Base-by-base conservation (phyloP, 495 filamentous ascomycete genomes). In the Lasiosphaeria hispida region DNA sequence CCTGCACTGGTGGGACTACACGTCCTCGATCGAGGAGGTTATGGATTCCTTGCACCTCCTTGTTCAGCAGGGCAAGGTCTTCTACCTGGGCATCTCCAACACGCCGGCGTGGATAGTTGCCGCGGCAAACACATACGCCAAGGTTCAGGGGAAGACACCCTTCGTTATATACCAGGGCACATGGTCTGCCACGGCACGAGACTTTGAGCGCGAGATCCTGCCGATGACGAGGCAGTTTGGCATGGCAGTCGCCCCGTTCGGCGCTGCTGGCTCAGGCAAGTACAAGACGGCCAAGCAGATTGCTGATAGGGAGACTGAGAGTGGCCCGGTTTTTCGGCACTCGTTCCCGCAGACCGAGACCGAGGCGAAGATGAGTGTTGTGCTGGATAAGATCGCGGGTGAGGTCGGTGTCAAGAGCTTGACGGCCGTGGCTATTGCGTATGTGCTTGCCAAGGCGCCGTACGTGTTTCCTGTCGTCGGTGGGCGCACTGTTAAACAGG, bases 131-230 rank as follows among this genome's bases (percentile, higher is more conserved):
- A 73, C 70, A 9, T 85, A 86, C 57, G 85, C 85, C 0, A 77
- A 79, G 15, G 77, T 75, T 2, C 75, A 86, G 48, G 85, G 83
- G 59, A 81, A 83, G 60, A 82, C 79, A 0, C 84, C 76, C 7
- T 88, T 90, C 70, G 71, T 66, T 42, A 71, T 89, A 52, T 90
- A 89, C 70, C 84, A 87, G 67, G 87, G 86, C 33, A 71, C 68
- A 2, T 88, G 85, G 85, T 84, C 74, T 60, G 75, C 80, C 55
- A 57, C 74, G 69, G 15, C 70, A 1, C 71, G 82, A 7, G 80
- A 84, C 49, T 72, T 85, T 30, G 82, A 85, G 70, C 72, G 80
- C 0, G 82, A 85, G 3, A 80, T 85, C 39, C 64, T 84, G 7
- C 81, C 80, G 9, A 84, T 85, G 82, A 71, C 72, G 48, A 64